A percentile compares a stretch with the other conserved stretches of the same genome.
Evolutionary conservation across 169 alveolate species (phyloP).

Genomic region (Eimeria tenella): DNA sequence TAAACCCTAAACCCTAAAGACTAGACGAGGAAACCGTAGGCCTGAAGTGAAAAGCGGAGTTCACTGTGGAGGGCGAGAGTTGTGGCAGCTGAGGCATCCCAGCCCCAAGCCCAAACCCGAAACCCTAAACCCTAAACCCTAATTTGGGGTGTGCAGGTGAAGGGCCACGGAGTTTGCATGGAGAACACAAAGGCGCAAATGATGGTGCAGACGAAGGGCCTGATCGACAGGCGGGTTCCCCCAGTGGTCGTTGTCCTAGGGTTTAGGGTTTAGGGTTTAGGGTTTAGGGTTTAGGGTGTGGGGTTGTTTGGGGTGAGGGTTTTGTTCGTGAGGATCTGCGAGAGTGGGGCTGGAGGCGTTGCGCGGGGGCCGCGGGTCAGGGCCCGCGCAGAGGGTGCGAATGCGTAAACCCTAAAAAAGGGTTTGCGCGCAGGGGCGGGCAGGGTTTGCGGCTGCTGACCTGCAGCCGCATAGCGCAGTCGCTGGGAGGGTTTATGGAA

Average conservation of each 20-base stretch:
- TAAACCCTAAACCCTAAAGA: not conserved
- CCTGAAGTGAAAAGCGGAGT: too few relatives aligned
- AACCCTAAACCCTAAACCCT: not conserved
- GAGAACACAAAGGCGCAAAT: slow-evolving; percentile 60
- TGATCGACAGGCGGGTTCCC: slow-evolving; percentile 45
- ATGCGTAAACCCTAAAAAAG: too few relatives aligned
- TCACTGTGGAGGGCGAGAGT: not conserved
- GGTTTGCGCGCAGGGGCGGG: slow-evolving; percentile 40
- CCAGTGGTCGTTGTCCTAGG: too few relatives aligned
- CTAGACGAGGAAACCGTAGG: not conserved
- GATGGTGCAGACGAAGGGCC: slow-evolving; percentile 60
- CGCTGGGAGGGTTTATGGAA: slow-evolving; percentile 67
- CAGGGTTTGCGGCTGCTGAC: slow-evolving; percentile 65
- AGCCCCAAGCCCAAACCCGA: too few relatives aligned
- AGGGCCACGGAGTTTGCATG: slow-evolving; percentile 72
- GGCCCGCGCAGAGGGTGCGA: too few relatives aligned
- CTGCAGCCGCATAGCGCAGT: slow-evolving; percentile 40
- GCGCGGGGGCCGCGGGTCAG: too few relatives aligned
- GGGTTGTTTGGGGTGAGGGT: not conserved
- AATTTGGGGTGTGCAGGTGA: slow-evolving; percentile 15
- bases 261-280: not conserved
- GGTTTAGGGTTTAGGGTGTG: not conserved
- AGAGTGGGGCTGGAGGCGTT: too few relatives aligned
- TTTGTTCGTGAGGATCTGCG: too few relatives aligned
- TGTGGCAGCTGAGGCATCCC: not conserved